Evolutionary conservation across 306 rosid genomes (phyloP).

Genomic region (Lathyrus aphaca): DNA sequence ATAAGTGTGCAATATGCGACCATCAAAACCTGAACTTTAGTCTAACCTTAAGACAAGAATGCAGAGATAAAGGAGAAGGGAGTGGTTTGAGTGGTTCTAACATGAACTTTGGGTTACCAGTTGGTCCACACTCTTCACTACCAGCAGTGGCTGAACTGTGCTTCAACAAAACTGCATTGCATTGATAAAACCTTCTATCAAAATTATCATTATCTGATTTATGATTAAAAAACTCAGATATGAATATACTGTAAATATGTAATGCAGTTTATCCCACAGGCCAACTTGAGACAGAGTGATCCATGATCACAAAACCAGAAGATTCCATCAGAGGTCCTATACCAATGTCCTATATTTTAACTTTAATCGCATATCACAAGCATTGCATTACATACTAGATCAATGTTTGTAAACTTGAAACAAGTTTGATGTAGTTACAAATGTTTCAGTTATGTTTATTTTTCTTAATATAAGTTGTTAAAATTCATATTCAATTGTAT

Average conservation of each 20-base stretch:
- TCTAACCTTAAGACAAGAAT: conserved; percentile 36
- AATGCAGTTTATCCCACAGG: conserved; percentile 16
- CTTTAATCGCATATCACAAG: conserved; percentile 1
- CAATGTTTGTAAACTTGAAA: neutral
- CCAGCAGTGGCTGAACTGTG: conserved; percentile 2
- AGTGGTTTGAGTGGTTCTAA: neutral
- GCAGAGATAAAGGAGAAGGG: neutral
- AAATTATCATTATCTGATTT: conserved; percentile 26
- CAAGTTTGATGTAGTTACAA: neutral
- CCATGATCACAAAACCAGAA: conserved; percentile 27
- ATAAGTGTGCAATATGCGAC: neutral
- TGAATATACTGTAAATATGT: conserved; percentile 14
- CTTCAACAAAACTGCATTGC: conserved; percentile 20
- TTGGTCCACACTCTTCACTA: conserved; percentile 19
- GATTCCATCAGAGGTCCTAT: neutral
- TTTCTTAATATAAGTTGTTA: conserved; percentile 1
- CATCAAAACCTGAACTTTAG: neutral
- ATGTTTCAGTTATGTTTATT: neutral
- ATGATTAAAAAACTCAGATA: neutral
- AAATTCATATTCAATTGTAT: neutral
- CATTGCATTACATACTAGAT: neutral
- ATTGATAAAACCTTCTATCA: conserved; percentile 19
- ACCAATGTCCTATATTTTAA: neutral
- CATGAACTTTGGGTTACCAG: conserved; percentile 4
- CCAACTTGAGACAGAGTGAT: conserved; percentile 18